Conservation (phyloP, 208 protist genomes). For the Herpetomonas tarakana region DNA sequence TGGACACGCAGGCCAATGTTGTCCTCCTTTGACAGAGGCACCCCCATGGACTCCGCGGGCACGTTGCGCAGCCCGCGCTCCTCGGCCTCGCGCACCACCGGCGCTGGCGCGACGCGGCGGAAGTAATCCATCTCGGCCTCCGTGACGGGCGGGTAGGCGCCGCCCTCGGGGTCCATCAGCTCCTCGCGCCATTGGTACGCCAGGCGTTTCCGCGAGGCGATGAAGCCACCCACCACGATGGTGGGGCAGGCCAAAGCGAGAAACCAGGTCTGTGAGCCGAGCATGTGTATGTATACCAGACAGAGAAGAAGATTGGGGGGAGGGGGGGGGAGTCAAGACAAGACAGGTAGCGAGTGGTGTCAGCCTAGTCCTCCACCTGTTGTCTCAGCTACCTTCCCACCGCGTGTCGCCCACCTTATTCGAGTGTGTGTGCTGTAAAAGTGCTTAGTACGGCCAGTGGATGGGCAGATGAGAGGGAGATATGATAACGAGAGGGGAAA, state of each 20-base stretch:
- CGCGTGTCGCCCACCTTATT: too few relatives aligned
- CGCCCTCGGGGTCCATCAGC: slow-evolving; percentile 65
- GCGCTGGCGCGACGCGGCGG: slow-evolving; percentile 36
- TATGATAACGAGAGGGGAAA: slow-evolving; percentile 6
- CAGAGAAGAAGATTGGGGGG: neutral
- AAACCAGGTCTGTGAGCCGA: slow-evolving; percentile 77
- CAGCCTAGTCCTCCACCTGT: too few relatives aligned
- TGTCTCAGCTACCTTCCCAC: too few relatives aligned
- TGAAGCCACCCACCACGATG: slow-evolving; percentile 48
- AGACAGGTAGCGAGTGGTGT: too few relatives aligned
- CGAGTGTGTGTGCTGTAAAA: too few relatives aligned
- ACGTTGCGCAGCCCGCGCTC: neutral
- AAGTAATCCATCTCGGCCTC: slow-evolving; percentile 71
- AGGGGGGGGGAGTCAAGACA: neutral
- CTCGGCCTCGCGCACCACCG: slow-evolving; percentile 12
- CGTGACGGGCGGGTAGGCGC: slow-evolving; percentile 52
- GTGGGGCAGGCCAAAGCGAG: slow-evolving; percentile 52
- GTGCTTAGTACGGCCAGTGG: too few relatives aligned
- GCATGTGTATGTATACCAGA: slow-evolving; percentile 26
- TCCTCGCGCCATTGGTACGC: slow-evolving; percentile 85
- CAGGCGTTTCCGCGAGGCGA: slow-evolving; percentile 79
- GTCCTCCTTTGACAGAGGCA: slow-evolving; percentile 32
- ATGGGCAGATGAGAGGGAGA: too few relatives aligned
- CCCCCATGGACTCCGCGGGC: slow-evolving; percentile 12
- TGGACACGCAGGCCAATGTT: slow-evolving; percentile 60